Base-by-base conservation (phyloP, 1,284 basidiomycete genomes). In the Ustilago hordei region DNA sequence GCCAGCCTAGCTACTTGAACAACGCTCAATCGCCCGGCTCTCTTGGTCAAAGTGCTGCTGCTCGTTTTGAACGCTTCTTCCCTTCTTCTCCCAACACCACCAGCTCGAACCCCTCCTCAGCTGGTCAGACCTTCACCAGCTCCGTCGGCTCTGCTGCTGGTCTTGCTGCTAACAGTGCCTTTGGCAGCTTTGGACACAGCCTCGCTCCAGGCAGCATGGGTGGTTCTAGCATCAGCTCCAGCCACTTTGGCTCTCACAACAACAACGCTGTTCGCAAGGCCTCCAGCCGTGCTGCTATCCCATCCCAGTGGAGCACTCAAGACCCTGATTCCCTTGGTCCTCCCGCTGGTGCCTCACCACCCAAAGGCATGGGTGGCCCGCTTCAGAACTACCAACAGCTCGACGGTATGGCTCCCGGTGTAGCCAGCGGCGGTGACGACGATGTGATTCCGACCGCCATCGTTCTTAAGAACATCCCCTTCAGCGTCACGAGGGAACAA, bases 391-490 rank as follows among this genome's bases (percentile, higher is more conserved):
- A 70, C 11, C 60, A 59, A 3, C 64, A 64, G 28, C 53, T 50
- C 8, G 54, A 50, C 12, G n/a, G 28, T 13, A 12, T 15, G 28
- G 15, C 19, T n/a, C 36, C 39, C 11, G 19, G 36, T 39, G 36
- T 12, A 8, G 38, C 6, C 31, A 17, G 13, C n/a, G 48, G 48
- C n/a, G 62, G 55, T 28, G 94, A 95, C 80, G 95, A 98, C 86
- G 95, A 98, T 86, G 90, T 98, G 86, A 99, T 99, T 87, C 96
- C 96, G 61, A 99, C 96, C 17, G 96, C 97, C 63, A 98, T 99
- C 84, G 96, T 99, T 84, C 97, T 99, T 88, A 99, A 99, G 61
- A 98, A 98, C 89, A 99, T 98, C 88, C 96, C 95, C 69, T 98
- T 99, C 89, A 95, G 95, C 83, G 94, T 98, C 81, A 94, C 95